Conservation (phyloP, 257 asterid species). For the Linaria vulgaris region DNA sequence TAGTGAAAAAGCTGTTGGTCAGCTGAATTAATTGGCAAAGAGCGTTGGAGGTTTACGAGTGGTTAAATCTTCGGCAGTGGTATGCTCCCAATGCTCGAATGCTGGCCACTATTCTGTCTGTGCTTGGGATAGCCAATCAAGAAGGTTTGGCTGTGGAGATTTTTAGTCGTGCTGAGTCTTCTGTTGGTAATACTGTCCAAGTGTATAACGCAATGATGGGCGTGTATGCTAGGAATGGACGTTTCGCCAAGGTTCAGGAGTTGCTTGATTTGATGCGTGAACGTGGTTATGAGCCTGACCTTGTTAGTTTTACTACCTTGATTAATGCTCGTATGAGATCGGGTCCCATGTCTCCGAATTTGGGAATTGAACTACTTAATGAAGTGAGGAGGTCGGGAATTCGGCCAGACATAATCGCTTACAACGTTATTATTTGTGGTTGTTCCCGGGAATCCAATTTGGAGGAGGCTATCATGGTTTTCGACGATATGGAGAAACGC, state of each 20-base stretch:
- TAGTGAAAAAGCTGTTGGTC: conserved; percentile 89
- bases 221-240: conserved; percentile 83
- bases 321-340: conserved; percentile 86
- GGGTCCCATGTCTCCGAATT: conserved; percentile 59
- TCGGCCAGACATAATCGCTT: conserved; percentile 86
- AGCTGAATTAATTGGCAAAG: conserved; percentile 89
- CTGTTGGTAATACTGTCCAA: conserved; percentile 65
- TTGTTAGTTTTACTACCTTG: conserved; percentile 88
- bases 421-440: conserved; percentile 86
- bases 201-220: conserved; percentile 98
- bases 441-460: conserved; percentile 85
- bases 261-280: conserved; percentile 79
- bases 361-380: conserved; percentile 65
- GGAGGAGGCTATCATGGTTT: conserved; percentile 79
- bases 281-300: conserved; percentile 86
- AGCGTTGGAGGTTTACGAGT: conserved; percentile 87
- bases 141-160: conserved; percentile 85
- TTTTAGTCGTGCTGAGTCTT: conserved; percentile 60
- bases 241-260: conserved; percentile 66
- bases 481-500: conserved; percentile 63
- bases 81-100: conserved; percentile 81
- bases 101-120: conserved; percentile 80
- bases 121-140: conserved; percentile 91
- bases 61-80: conserved; percentile 89
- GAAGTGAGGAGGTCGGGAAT: conserved; percentile 81